These are phyloP conservation scores for Candida gorgasii DNA, from an alignment of 805 yeast genomes.

Conservation along the genomic window DNA sequence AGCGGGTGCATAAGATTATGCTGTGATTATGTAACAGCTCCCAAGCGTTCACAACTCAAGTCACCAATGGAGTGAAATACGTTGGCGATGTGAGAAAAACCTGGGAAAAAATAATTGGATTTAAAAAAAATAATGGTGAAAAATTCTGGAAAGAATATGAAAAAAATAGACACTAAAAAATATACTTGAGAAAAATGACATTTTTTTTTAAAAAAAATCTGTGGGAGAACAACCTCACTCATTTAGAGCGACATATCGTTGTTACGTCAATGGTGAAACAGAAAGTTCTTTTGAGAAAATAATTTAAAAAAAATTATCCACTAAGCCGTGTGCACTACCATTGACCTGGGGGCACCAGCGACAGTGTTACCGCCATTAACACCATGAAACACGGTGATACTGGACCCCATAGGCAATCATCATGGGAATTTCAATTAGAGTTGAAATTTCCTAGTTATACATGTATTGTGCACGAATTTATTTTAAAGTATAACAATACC, in stretches of 20 bases:
- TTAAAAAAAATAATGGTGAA: no score
- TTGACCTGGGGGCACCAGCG: no score
- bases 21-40: background rate
- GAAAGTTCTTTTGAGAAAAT: background rate
- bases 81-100: background rate
- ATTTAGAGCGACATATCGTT: background rate
- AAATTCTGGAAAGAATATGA: background rate
- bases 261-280: constrained; percentile 5
- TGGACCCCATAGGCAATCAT: no score
- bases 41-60: background rate
- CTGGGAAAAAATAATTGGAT: no score
- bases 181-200: no score
- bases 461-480: background rate
- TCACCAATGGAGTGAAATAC: background rate
- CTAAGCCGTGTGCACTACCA: no score
- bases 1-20: no score
- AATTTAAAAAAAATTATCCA: background rate
- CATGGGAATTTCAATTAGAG: no score
- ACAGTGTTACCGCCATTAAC: no score
- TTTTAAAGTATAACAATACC: background rate
- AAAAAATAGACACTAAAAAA: background rate
- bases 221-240: no score
- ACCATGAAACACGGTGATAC: no score
- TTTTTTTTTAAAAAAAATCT: no score
- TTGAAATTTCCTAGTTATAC: background rate